Base-by-base conservation (phyloP, 2,329 filamentous ascomycete species). In the Trichoderma breve region DNA sequence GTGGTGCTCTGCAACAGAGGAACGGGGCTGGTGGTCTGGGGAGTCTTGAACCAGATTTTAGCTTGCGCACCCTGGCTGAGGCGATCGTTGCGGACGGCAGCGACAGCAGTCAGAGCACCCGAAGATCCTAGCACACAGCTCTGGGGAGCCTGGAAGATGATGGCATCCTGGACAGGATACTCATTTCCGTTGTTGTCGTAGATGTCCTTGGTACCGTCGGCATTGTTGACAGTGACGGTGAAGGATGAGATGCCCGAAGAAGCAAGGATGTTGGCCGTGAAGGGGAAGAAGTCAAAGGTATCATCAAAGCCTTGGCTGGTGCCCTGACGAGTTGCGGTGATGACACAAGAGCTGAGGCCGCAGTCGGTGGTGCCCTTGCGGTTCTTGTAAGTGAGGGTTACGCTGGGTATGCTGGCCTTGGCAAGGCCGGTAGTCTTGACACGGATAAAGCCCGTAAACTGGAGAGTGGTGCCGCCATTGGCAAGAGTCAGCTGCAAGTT, bases 221-320 rank as follows among this genome's bases (percentile, higher is more conserved):
- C 82, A 68, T 83, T 80, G 70, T 84, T 86, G 67, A 90, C 76
- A 2, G 86, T 80, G 76, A 90, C 77, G 73, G 83, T 84, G 81
- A 92, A 88, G 74, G 90, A 85, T 53, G 91, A 86, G 80, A 93
- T 88, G 74, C 91, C 84, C 71, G 87, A 82, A 72, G 87, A 80
- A 74, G 88, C 82, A 73, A 87, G 78, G 75, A 94, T 86, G 71
- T 87, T 80, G 32, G 78, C 75, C n/a, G 80, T 75, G 47, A 86
- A 79, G n/a, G 83, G 85, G 74, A 83, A 86, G 79, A 88, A 88
- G 68, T 83, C 82, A 77, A 91, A 91, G 9, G 81, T 86, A 72
- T 91, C 88, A 76, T 91, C 89, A 68, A 91, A 88, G 2, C 89
- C 89, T 55, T 81, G 80, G 5, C 84, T 84, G 28, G 83, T 81